Base-by-base conservation (phyloP, 2,329 filamentous ascomycete species). In the Aspergillus proliferans region DNA sequence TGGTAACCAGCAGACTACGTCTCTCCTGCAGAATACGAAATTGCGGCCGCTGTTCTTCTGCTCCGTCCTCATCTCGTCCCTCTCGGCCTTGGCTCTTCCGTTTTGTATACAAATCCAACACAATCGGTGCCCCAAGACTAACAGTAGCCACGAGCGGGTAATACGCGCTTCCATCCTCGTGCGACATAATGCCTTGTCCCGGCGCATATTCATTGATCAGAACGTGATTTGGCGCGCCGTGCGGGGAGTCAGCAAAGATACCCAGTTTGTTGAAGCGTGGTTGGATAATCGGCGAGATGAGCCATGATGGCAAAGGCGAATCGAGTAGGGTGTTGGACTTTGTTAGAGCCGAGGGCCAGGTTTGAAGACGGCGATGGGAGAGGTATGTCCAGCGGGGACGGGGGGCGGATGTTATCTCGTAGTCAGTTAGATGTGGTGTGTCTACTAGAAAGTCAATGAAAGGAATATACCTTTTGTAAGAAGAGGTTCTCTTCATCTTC, bases 161-260 rank as follows among this genome's bases (percentile, higher is more conserved):
- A 65, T 98, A 98, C 8, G 92, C 88, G 7, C 80, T 73, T 1
- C 92, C 93, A 67, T 98, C 92, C 76, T 96, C 93, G 67, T 97
- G 92, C 43, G 91, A 85, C 88, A 96, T 95, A 57, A 97, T 97
- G n/a, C 92, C 92, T 54, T 95, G 82, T 2, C 88, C 88, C 0
- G 88, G 83, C 1, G 78, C 77, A 67, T 97, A 98, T 67, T 96
- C 91, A 63, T 98, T 98, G 58, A 97, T 83, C 34, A 97, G 76
- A 42, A 95, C 88, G 70, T 97, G 93, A 60, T 97, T 98, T 2
- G 92, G 88, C 3, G 75, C 76, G 15, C 74, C 60, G 63, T 97
- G 91, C 4, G 88, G 87, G 45, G 90, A 88, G 18, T 75, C 65
- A 2, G 65, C 53, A 61, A 85, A 86, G 10, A 84, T 70, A 3